Conservation (phyloP, 495 filamentous ascomycete species). For the Penicillium coffeae region DNA sequence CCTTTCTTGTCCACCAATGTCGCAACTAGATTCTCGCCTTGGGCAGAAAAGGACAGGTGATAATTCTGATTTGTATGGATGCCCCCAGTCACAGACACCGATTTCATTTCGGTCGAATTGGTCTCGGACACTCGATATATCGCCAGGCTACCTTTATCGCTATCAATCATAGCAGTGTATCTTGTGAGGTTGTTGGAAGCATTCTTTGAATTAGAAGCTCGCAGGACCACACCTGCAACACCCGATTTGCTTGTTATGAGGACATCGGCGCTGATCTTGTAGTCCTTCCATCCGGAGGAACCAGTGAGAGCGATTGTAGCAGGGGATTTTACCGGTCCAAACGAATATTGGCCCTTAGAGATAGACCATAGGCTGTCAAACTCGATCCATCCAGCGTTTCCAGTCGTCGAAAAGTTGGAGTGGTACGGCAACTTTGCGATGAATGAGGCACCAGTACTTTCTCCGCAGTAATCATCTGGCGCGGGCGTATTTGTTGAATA, state of each 20-base stretch:
- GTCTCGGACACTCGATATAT: neutral
- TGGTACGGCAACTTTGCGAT: neutral
- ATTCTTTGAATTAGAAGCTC: neutral
- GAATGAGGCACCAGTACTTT: neutral
- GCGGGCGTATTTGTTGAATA: neutral
- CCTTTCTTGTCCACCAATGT: neutral
- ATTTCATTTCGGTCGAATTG: neutral
- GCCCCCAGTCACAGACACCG: neutral
- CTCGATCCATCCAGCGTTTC: slow-evolving; percentile 1
- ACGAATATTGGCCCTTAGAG: neutral
- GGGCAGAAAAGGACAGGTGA: neutral
- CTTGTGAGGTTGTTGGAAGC: neutral
- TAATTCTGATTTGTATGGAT: neutral
- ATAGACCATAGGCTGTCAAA: slow-evolving; percentile 1
- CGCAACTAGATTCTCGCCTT: neutral
- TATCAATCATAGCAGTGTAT: neutral
- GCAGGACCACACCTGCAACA: neutral
- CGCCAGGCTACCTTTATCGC: neutral
- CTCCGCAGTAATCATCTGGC: neutral
- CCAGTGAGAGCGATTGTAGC: neutral
- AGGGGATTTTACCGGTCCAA: neutral
- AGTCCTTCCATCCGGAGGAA: slow-evolving; percentile 2
- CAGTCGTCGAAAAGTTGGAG: neutral
- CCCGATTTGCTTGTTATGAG: neutral
- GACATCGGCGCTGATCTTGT: neutral